phyloP scores from a whole-genome alignment of 768 basidiomycete genomes.

The Naematelia aurantialba region DNA sequence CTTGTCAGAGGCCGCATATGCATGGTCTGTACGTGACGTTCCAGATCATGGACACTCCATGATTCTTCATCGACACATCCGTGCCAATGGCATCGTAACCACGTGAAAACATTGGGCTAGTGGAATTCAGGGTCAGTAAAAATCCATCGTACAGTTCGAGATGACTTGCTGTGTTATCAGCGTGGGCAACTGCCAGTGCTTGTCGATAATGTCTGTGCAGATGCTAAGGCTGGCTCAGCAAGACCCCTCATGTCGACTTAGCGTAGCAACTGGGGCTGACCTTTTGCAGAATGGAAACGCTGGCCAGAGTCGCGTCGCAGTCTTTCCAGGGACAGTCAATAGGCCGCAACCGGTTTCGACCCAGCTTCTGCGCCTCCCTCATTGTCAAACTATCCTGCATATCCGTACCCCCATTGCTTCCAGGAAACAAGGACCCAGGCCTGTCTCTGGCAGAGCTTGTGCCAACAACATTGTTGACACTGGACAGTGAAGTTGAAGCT shows the following conservation, averaged over 20 bases:
- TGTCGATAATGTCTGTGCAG: constrained; percentile 1
- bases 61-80: not conserved
- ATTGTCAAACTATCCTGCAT: not conserved
- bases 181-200: not conserved
- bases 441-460: not conserved
- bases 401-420: not conserved
- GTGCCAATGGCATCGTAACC: constrained; percentile 1
- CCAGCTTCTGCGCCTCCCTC: not conserved
- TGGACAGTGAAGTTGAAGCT: no score
- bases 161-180: not conserved
- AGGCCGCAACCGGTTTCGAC: not conserved
- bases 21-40: not conserved
- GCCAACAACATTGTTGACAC: not conserved
- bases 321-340: constrained; percentile 1
- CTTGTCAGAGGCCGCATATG: constrained; percentile 7
- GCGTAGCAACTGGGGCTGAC: not conserved
- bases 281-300: constrained; percentile 3
- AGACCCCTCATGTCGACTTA: not conserved
- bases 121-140: not conserved
- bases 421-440: not conserved
- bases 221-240: constrained; percentile 2
- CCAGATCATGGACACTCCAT: not conserved
- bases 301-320: constrained; percentile 9
- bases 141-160: not conserved
- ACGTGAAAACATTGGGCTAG: not conserved